Evolutionary conservation across 495 filamentous ascomycete species (phyloP), one percentile per base, ranked within the genome.

Genomic region (Tuber melanosporum): DNA sequence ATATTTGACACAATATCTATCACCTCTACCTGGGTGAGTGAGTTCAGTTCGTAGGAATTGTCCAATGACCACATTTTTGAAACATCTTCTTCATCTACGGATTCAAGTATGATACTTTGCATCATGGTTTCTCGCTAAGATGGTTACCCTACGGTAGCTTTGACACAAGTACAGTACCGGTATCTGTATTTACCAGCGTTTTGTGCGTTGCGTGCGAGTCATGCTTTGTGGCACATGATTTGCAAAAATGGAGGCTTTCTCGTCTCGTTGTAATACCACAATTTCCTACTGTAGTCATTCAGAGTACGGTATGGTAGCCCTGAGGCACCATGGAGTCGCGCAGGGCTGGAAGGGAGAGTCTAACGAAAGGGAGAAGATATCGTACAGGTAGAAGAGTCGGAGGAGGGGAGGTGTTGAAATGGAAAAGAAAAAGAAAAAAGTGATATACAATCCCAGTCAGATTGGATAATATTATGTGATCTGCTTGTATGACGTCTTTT

Each of bases 141-240:
- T 57, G 3, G 44, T 47, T 47, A 41, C 39, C 39, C 4, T 41
- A 32, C 32, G 32, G 32, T 41, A 41, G 39, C 39, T 41, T 41
- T 41, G 39, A 41, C 39, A 41, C 39, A 41, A 32, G 32, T 32
- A 32, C 32, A 32, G 32, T 32, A 32, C 32, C 32, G 32, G 32
- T 32, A 32, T 32, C 32, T 32, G 32, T 32, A 32, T 32, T 1
- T 1, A 32, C 32, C 32, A 32, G 57, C 17, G 57, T 6, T 66
- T 66, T 66, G 57, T 36, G 26, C 57, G 57, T 26, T 66, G 26
- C 57, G 57, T 66, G 26, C 57, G 57, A 66, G 57, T 66, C 57
- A 66, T 36, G 5, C 17, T 66, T 66, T 66, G 32, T 36, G 57
- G 15, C 57, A 66, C 57, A 66, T 66, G 12, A 19, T 32, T 66